A percentile compares a stretch with the other conserved stretches of the same genome.
Evolutionary conservation across 129 eudicot species (phyloP).

Genomic region (Solidago caesia): DNA sequence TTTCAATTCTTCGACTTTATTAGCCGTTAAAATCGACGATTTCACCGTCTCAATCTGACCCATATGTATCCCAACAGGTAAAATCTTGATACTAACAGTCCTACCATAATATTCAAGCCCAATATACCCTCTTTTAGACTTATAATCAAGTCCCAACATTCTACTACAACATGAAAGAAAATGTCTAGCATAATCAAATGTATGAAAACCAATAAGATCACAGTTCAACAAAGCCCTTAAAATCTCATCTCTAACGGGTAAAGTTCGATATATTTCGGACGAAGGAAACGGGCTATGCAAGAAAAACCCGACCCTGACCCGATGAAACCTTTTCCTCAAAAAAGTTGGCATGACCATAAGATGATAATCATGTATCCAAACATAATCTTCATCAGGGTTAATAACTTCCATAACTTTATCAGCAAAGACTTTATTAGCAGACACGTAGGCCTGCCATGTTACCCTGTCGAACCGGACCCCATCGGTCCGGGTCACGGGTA

Average conservation of each 20-base stretch:
- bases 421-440: slow-evolving; percentile 79
- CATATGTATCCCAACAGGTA: slow-evolving; percentile 90
- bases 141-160: slow-evolving; percentile 84
- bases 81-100: slow-evolving; percentile 74
- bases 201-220: slow-evolving; percentile 89
- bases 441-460: slow-evolving; percentile 77
- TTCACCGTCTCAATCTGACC: slow-evolving; percentile 65
- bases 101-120: slow-evolving; percentile 89
- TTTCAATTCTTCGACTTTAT: slow-evolving; percentile 53
- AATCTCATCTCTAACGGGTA: slow-evolving; percentile 85
- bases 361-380: slow-evolving; percentile 93
- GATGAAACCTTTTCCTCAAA: slow-evolving; percentile 58
- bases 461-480: slow-evolving; percentile 61
- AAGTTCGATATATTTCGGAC: slow-evolving; percentile 69
- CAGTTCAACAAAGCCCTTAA: slow-evolving; percentile 71
- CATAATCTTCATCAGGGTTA: slow-evolving; percentile 82
- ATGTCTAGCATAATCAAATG: slow-evolving; percentile 96
- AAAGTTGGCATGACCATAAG: slow-evolving; percentile 84
- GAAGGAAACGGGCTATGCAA: slow-evolving; percentile 82
- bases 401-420: slow-evolving; percentile 79
- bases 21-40: slow-evolving; percentile 41
- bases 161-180: slow-evolving; percentile 86
- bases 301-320: slow-evolving; percentile 81
- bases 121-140: slow-evolving; percentile 84
- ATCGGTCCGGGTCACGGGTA: slow-evolving; percentile 54